Percentiles rank a stretch among this genome's conserved stretches.
Conservation (phyloP, 2,329 filamentous ascomycete genomes). For the Claviceps maximensis region DNA sequence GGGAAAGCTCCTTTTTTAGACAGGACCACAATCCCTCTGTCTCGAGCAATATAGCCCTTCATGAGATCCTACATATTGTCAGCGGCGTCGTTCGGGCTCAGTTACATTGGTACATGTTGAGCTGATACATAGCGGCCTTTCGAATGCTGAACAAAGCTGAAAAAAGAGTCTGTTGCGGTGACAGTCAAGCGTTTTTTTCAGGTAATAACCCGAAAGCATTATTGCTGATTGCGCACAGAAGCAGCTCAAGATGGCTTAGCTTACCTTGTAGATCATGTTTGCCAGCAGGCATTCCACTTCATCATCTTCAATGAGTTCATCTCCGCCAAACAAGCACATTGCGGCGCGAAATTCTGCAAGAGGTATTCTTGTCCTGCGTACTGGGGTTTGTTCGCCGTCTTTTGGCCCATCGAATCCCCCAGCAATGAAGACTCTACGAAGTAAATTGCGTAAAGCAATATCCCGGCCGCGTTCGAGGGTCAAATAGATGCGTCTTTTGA, state of each 20-base stretch:
- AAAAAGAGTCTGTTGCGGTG: neutral
- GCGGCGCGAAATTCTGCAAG: constrained; percentile 77
- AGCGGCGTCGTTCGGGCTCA: constrained; percentile 11
- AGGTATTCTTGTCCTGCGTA: constrained; percentile 65
- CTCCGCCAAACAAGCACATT: constrained; percentile 57
- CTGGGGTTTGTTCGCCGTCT: constrained; percentile 46
- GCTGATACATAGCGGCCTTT: neutral
- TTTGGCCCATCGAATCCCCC: constrained; percentile 72
- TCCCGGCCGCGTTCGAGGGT: constrained; percentile 87
- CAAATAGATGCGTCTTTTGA: constrained; percentile 84
- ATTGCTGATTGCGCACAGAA: neutral
- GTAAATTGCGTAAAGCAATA: constrained; percentile 78
- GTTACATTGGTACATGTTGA: neutral
- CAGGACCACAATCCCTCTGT: constrained; percentile 78
- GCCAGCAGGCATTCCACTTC: constrained; percentile 92
- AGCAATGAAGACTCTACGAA: constrained; percentile 79
- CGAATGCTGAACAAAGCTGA: neutral
- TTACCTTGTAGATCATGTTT: constrained; percentile 97
- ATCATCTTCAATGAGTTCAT: constrained; percentile 62
- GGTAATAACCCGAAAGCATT: neutral
- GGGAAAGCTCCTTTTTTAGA: constrained; percentile 92
- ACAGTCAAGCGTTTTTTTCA: neutral
- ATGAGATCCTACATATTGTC: constrained; percentile 56
- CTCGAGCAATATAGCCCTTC: constrained; percentile 95
- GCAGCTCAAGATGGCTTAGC: constrained; percentile 21